Evolutionary conservation across 1,284 basidiomycete genomes (phyloP).

Genomic region (Vanrija sp.): DNA sequence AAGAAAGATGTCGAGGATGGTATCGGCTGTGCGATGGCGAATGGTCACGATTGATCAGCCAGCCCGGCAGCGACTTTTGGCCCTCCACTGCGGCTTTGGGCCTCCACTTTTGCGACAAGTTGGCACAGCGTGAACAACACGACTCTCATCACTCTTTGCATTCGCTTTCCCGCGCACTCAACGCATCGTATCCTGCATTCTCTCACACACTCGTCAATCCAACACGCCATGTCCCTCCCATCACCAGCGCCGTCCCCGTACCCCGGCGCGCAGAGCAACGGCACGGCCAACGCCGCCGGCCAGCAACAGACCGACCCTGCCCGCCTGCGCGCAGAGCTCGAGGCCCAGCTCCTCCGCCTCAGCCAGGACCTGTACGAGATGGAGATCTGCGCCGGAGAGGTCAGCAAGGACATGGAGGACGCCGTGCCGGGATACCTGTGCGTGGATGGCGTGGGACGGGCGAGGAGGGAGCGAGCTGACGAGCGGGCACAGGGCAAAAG

Average conservation of each 20-base stretch:
- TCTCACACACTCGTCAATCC: background rate
- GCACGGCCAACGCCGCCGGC: background rate
- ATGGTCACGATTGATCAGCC: no score
- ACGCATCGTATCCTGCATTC: background rate
- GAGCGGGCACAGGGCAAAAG: slow-evolving; percentile 21
- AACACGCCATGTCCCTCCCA: slow-evolving; percentile 27
- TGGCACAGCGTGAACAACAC: no score
- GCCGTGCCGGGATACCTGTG: slow-evolving; percentile 36
- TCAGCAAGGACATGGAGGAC: slow-evolving; percentile 33
- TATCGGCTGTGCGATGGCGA: no score
- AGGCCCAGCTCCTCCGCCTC: slow-evolving; percentile 30
- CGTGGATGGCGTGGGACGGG: slow-evolving; percentile 7
- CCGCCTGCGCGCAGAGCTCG: slow-evolving; percentile 29
- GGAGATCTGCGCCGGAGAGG: slow-evolving; percentile 46
- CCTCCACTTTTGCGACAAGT: no score
- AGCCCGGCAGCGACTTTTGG: no score
- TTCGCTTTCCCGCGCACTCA: background rate
- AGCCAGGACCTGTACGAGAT: slow-evolving; percentile 45
- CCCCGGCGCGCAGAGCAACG: background rate
- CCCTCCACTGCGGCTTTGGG: no score
- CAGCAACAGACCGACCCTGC: slow-evolving; percentile 19
- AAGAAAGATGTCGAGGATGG: no score
- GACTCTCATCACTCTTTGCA: no score
- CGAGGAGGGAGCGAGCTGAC: background rate
- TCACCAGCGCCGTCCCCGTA: slow-evolving; percentile 35